Base-by-base conservation (phyloP, 106 monocot species). In the Dioscorea alata region DNA sequence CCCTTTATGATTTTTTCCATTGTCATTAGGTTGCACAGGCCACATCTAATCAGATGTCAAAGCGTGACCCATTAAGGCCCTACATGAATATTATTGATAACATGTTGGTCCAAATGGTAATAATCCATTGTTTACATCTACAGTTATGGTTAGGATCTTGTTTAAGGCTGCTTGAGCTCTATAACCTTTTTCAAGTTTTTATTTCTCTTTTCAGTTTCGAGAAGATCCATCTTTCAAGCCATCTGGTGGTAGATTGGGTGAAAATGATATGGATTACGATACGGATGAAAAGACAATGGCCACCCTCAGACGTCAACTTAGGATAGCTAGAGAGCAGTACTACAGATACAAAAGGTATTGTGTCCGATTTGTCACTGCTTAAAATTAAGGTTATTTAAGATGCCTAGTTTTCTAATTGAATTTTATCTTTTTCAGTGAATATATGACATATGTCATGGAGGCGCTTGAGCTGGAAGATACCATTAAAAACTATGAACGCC, bases 191-290 rank as follows among this genome's bases (percentile, higher is more conserved):
- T 71, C 24, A 60, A 35, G 33, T n/a, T 4, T 66, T 24, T 58
- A 31, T 57, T 23, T 22, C n/a, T 69, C 24, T 74, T 48, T 67
- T 69, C 70, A 97, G 96, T 74, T 97, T 33, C 60, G 66, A 42
- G 96, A 92, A 68, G 96, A 97, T 89, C 96, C 92, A 59, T 86
- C 91, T 71, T 92, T 97, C 73, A 97, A 92, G 68, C 92, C 96
- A 60, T 92, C 92, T 54, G 96, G 96, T 6, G 96, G 96, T 61
- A 86, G 92, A 84, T 71, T 97, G 56, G 96, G 96, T 9, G 92
- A 92, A 86, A 97, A 97, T 72, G 96, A 97, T 75, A 97, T 97
- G 96, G 96, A 97, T 52, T 97, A 97, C 81, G 96, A 97, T 69
- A 92, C 96, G 0, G 96, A 97, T 81, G 89, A 97, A 58, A 86